These are phyloP conservation scores for Hypericum androsaemum DNA, from an alignment of 345 rosid species.

Conservation along the genomic window DNA sequence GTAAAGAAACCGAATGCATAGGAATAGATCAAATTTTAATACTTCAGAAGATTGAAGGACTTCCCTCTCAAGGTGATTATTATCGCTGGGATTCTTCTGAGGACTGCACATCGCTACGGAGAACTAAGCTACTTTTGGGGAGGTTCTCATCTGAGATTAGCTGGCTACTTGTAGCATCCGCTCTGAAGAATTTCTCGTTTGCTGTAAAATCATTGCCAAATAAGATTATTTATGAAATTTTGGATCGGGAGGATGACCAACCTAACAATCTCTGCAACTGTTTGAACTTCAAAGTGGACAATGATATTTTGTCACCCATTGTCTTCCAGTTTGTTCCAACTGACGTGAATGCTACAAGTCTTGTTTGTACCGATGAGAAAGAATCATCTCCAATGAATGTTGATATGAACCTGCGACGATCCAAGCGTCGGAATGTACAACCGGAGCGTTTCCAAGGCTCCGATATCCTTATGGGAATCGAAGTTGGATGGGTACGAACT, in stretches of 20 bases:
- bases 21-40: conserved; percentile 50
- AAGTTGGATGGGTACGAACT: conserved; percentile 34
- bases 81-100: conserved; percentile 63
- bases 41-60: conserved; percentile 48
- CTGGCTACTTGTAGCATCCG: conserved; percentile 62
- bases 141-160: conserved; percentile 56
- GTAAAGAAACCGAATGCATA: conserved; percentile 29
- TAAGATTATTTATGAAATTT: conserved; percentile 58
- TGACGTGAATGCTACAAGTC: conserved; percentile 16
- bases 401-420: conserved; percentile 49
- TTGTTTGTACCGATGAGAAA: conserved; percentile 13
- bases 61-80: conserved; percentile 31
- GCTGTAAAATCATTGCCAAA: conserved; percentile 43
- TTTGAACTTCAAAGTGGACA: conserved; percentile 43
- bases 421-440: conserved; percentile 51
- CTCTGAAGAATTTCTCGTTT: conserved; percentile 37
- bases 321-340: conserved; percentile 28
- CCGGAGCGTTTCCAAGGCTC: conserved; percentile 57
- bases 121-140: conserved; percentile 50
- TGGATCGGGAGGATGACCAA: conserved; percentile 20
- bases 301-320: conserved; percentile 30
- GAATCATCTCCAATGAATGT: conserved; percentile 23
- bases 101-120: conserved; percentile 40
- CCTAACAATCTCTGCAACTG: conserved; percentile 20
- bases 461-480: conserved; percentile 27